These are phyloP conservation scores for Flammula alnicola DNA, from an alignment of 1,284 basidiomycete species.

Conservation along the genomic window DNA sequence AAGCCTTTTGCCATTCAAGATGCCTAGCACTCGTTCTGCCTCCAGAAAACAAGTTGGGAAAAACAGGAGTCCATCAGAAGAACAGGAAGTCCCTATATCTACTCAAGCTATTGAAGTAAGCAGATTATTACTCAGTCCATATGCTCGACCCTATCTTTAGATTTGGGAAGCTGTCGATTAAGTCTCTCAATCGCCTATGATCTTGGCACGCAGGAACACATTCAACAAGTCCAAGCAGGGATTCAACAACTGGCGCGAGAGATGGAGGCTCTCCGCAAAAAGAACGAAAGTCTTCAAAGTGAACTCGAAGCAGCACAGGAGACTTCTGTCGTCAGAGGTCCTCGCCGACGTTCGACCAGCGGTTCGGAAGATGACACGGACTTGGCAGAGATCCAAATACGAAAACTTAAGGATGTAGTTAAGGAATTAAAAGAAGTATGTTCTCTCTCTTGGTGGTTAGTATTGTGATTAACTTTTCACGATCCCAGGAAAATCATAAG, in stretches of 20 bases:
- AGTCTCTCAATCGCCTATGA: no score
- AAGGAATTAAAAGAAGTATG: constrained; percentile 23
- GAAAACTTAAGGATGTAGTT: constrained; percentile 18
- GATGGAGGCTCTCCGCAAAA: constrained; percentile 10
- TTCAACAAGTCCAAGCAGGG: constrained; percentile 16
- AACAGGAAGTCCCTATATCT: not conserved
- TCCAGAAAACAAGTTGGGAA: no score
- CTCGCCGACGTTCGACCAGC: not conserved
- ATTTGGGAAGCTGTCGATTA: no score
- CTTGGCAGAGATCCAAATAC: constrained; percentile 11
- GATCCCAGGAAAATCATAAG: constrained; percentile 24
- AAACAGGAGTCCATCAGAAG: not conserved
- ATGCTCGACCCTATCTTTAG: no score
- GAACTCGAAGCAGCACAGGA: constrained; percentile 5
- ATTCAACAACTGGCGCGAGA: constrained; percentile 5
- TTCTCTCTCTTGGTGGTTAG: no score
- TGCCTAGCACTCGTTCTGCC: no score
- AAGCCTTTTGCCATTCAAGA: no score
- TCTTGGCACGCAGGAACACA: constrained; percentile 15
- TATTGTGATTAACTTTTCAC: no score
- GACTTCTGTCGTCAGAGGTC: not conserved
- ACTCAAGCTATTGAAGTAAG: not conserved
- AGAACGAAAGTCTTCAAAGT: constrained; percentile 12
- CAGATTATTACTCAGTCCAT: not conserved
- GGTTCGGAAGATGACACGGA: constrained; percentile 9